Conservation (phyloP, 1,284 basidiomycete species). For the Ceratorhiza oryzae-sativae region DNA sequence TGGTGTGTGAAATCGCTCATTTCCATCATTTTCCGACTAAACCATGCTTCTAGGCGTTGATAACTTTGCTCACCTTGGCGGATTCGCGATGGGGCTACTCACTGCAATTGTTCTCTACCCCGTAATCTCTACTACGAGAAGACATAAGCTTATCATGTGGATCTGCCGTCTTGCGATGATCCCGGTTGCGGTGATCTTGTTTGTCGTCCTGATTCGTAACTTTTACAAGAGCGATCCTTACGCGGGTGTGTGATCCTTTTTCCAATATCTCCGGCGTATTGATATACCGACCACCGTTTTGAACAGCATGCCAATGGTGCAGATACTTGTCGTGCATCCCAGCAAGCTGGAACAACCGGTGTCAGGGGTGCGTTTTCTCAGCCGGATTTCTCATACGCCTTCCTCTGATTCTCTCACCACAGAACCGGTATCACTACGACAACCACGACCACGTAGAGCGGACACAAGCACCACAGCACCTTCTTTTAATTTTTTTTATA, state of each 20-base stretch:
- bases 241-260: slow-evolving; percentile 60
- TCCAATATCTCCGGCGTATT: not conserved
- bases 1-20: slow-evolving; percentile 47
- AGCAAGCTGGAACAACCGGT: slow-evolving; percentile 75
- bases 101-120: slow-evolving; percentile 82
- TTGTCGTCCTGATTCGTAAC: slow-evolving; percentile 82
- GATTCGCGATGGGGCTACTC: slow-evolving; percentile 79
- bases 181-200: slow-evolving; percentile 78
- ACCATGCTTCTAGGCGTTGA: slow-evolving; percentile 59
- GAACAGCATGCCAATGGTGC: slow-evolving; percentile 83
- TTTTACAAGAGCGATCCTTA: slow-evolving; percentile 89
- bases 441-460: slow-evolving; percentile 9
- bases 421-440: slow-evolving; percentile 36
- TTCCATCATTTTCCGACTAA: slow-evolving; percentile 13
- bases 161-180: slow-evolving; percentile 74
- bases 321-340: slow-evolving; percentile 90
- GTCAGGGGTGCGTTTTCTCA: slow-evolving; percentile 62
- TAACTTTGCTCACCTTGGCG: slow-evolving; percentile 83
- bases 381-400: not conserved
- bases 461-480: not conserved
- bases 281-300: not conserved
- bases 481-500: slow-evolving; percentile 4
- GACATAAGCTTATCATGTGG: slow-evolving; percentile 80
- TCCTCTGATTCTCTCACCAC: not conserved
- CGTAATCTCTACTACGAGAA: slow-evolving; percentile 78